Evolutionary conservation across 176 grass and related monocot genomes (phyloP), one percentile per base, ranked within the genome.

Genomic region (Hyparrhenia diplandra): DNA sequence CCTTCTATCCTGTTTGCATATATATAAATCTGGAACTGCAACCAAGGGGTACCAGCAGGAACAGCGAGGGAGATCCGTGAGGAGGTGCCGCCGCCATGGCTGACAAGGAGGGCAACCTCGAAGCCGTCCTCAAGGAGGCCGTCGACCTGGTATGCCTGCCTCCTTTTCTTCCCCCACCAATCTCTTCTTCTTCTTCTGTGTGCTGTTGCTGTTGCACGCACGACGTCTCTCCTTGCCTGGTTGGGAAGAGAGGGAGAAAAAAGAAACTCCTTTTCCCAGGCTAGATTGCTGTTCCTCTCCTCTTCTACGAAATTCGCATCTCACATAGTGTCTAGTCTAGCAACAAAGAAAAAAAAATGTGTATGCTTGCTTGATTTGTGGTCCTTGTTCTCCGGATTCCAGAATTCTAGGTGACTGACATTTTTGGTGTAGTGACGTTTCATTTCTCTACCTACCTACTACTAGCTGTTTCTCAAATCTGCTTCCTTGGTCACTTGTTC

Each of bases 111-210:
- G 82, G 73, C 73, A 84, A 79, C 32, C 82, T 93, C 36, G 91
- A 93, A 4, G 91, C 91, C 61, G 88, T 93, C 82, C 91, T 93
- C 85, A 93, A 90, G 74, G 91, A 93, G 85, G 78, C 68, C 55
- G 88, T 93, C 61, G 91, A 93, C 75, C 69, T 93, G 78, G 91
- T 93, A 85, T 46, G 68, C 37, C 82, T 40, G 81, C 47, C 1
- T 69, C 11, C 8, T 20, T 55, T 78, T 4, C 25, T 18, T 13
- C 14, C 9, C 12, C 14, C 25, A 71, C 24, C 4, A 47, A 29
- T n/a, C n/a, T n/a, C n/a, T 71, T 41, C 8, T 12, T 70, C 31
- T 32, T 32, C 31, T 32, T 32, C 11, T 39, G 4, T n/a, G 64
- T 4, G 17, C 23, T 24, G 21, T 42, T 4, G 17, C 23, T 24